Base-by-base conservation (phyloP, 345 rosid genomes). In the Nephelium lappaceum region DNA sequence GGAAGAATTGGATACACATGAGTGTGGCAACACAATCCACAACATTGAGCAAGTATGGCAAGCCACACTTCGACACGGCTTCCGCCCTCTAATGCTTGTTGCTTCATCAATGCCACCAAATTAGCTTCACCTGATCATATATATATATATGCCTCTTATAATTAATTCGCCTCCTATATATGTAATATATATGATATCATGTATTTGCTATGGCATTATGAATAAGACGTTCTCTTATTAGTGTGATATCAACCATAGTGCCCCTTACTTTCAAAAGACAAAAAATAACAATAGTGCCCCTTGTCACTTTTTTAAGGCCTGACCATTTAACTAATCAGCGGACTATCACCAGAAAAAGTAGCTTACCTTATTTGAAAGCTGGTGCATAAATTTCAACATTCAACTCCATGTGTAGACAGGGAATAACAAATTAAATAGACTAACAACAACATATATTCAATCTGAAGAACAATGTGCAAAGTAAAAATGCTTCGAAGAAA, bases 41-140 rank as follows among this genome's bases (percentile, higher is more conserved):
- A 81, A 82, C 62, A 45, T 78, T 64, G 77, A 88, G 8, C 71
- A 80, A 65, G 82, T 79, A 1, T 90, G 92, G 93, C 79, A 87
- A 71, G 88, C 89, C 24, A 79, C 79, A 82, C 90, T 86, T 51
- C 78, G 77, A 64, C 89, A 84, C 75, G 90, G 94, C 25, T 91
- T 91, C 78, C 82, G 79, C 14, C 92, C 92, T 62, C 74, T 86
- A 38, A 49, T 11, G 71, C 51, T 51, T 47, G 61, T 76, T 23
- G 63, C 58, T 23, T 80, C 45, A 19, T 6, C 71, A 10, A 68
- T 14, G 14, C 27, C 64, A 60, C 21, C 57, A 14, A 72, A 38
- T 55, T 49, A 18, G 75, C 62, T 36, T 51, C 41, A 71, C 18
- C 41, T 25, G 6, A 49, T 14, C 43, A 21, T 45, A 11, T 45